Evolutionary conservation across 2,329 filamentous ascomycete species (phyloP), one percentile per base, ranked within the genome.

Genomic region (Rhytidhysteron rufulum): DNA sequence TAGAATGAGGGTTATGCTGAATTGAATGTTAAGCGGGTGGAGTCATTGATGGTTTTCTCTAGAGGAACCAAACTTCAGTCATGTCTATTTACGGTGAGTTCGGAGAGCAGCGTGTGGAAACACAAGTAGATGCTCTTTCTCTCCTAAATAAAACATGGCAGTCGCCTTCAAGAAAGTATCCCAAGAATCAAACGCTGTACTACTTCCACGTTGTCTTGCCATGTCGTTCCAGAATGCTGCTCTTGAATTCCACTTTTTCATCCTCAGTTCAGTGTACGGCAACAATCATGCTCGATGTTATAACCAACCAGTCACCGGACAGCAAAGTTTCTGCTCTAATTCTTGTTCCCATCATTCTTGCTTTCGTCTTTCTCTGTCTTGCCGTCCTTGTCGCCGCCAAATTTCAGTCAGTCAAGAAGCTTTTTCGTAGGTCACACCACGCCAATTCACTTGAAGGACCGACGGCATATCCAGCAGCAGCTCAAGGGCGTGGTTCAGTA

Each of bases 301-400:
- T 4, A 30, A n/a, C 27, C 27, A n/a, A 13, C 13, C 10, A 6
- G 19, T 5, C 34, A 5, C 34, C 22, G 18, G 19, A 36, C 5
- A 13, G 13, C 20, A 24, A 36, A 25, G 27, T 15, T 15, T 16
- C 2, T 3, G 34, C 20, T 36, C 18, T 36, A 25, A n/a, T 36
- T 13, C 21, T 36, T 36, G 19, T 36, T 17, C 21, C 34, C 15
- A 21, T 36, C 21, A 21, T 25, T 24, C 34, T 36, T 13, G 19
- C 21, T 8, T 9, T 36, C 11, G 9, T 36, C 34, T 25, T 24
- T 25, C 19, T 36, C 34, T 36, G 34, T 22, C 5, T 15, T n/a
- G 19, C 34, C 15, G 18, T 36, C 15, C 21, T 36, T 15, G 16
- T 36, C 27, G 34, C 34, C 16, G 13, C 21, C n/a, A 36, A 36